phyloP scores from a whole-genome alignment of 306 rosid genomes.

The Malus asiatica region DNA sequence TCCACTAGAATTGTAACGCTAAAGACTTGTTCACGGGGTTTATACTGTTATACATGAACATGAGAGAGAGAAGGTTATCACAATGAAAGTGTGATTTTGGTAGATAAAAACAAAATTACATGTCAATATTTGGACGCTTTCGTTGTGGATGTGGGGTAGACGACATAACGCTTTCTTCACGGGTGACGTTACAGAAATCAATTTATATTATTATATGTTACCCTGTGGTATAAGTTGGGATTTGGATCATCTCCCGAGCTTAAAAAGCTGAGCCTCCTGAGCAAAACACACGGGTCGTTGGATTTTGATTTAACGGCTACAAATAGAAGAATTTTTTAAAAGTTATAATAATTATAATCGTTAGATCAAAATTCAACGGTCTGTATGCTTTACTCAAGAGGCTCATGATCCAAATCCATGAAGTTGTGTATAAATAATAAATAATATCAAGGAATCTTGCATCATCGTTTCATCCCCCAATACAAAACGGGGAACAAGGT shows the following conservation, averaged over 20 bases:
- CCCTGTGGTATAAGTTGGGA: not conserved
- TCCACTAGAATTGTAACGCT: no score
- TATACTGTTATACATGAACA: no score
- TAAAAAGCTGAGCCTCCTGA: no score
- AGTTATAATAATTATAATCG: no score
- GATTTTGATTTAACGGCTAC: no score
- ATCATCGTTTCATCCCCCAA: not conserved
- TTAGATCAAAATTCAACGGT: no score
- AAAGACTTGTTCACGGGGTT: no score
- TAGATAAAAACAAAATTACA: no score
- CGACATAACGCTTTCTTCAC: slow-evolving; percentile 6
- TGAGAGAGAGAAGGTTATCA: not conserved
- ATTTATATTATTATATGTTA: not conserved
- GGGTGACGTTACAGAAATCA: not conserved
- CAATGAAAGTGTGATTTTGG: not conserved
- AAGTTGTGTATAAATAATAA: not conserved
- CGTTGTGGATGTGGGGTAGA: not conserved
- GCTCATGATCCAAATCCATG: not conserved
- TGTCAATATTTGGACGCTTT: not conserved
- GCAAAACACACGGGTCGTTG: no score
- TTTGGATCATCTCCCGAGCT: no score
- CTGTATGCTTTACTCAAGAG: accelerated
- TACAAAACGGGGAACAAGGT: not conserved
- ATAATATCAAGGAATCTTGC: not conserved
- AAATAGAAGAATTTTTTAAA: accelerated